These are phyloP conservation scores for Agrocybe pediades DNA, from an alignment of 768 basidiomycete species.

Conservation along the genomic window DNA sequence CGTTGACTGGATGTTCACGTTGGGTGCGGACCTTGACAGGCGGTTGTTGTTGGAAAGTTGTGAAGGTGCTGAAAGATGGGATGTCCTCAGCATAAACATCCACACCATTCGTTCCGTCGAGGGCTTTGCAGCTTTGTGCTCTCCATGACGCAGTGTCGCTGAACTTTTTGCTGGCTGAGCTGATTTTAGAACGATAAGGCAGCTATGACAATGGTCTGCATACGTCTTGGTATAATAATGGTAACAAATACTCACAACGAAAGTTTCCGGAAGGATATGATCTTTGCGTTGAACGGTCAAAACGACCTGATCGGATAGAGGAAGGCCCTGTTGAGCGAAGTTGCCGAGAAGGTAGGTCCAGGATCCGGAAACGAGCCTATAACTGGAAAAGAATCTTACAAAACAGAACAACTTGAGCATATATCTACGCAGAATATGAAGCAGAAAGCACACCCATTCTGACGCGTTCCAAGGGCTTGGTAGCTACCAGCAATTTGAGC, in stretches of 20 bases:
- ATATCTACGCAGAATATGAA: not conserved
- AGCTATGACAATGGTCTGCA: conserved; percentile 32
- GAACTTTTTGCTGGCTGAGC: conserved; percentile 41
- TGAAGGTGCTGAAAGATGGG: too few species aligned
- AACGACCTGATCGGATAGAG: conserved; percentile 46
- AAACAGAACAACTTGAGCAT: not conserved
- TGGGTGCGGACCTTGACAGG: conserved; percentile 29
- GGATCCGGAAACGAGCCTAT: conserved; percentile 33
- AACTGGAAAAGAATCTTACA: conserved; percentile 48
- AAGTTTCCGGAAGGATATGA: conserved; percentile 37
- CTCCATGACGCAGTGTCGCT: conserved; percentile 50
- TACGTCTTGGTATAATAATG: conserved; percentile 17
- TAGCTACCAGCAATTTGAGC: conserved; percentile 51
- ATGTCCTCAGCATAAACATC: conserved; percentile 37
- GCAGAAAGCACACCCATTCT: conserved; percentile 39
- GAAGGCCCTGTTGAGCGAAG: conserved; percentile 56
- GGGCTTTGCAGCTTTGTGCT: conserved; percentile 55
- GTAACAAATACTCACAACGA: conserved; percentile 36
- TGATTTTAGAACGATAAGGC: conserved; percentile 58
- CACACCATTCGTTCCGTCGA: conserved; percentile 47
- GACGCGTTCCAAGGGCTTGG: conserved; percentile 49
- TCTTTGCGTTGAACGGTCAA: conserved; percentile 46
- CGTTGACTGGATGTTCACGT: conserved; percentile 43
- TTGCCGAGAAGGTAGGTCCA: conserved; percentile 51
- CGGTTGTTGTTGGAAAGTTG: conserved; percentile 33